Evolutionary conservation across 2,329 filamentous ascomycete genomes (phyloP).

Genomic region (Leptosphaerulina australis): DNA sequence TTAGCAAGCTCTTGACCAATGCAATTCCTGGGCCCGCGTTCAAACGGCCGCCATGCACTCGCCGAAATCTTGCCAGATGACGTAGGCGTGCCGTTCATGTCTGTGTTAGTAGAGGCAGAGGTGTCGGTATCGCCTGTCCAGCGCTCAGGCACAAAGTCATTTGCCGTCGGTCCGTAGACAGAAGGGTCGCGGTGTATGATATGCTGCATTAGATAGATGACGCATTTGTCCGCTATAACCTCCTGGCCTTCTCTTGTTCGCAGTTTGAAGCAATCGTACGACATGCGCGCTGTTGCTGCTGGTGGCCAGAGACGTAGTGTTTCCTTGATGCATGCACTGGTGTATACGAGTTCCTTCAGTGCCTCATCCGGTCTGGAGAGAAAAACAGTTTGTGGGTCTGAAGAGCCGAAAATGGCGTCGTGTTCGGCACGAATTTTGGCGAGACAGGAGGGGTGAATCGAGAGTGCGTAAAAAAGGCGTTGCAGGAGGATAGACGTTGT

Average conservation of each 20-base stretch:
- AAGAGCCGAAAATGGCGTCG: slow-evolving; percentile 58
- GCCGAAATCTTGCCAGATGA: slow-evolving; percentile 36
- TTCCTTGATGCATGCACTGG: slow-evolving; percentile 61
- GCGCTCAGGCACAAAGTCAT: slow-evolving; percentile 45
- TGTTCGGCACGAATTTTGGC: slow-evolving; percentile 55
- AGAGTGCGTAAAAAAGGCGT: slow-evolving; percentile 42
- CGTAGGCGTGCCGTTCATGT: slow-evolving; percentile 15
- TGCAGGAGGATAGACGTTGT: slow-evolving; percentile 50
- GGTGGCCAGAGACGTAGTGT: slow-evolving; percentile 61
- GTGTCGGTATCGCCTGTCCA: slow-evolving; percentile 48
- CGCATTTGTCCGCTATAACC: slow-evolving; percentile 52
- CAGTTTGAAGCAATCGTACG: slow-evolving; percentile 50
- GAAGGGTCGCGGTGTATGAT: slow-evolving; percentile 47
- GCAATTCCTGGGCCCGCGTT: slow-evolving; percentile 62
- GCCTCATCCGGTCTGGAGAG: slow-evolving; percentile 54
- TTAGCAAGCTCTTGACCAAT: slow-evolving; percentile 64
- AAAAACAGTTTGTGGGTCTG: slow-evolving; percentile 51
- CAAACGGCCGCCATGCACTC: slow-evolving; percentile 62
- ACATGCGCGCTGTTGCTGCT: slow-evolving; percentile 52
- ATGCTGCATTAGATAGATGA: slow-evolving; percentile 53
- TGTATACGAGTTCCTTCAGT: slow-evolving; percentile 58
- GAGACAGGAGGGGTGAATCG: slow-evolving; percentile 39
- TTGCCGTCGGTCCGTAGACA: slow-evolving; percentile 41
- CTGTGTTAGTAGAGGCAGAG: slow-evolving; percentile 19
- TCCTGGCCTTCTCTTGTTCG: slow-evolving; percentile 51